Base-by-base conservation (phyloP, 2,329 filamentous ascomycete species). In the Penicillium sp. region DNA sequence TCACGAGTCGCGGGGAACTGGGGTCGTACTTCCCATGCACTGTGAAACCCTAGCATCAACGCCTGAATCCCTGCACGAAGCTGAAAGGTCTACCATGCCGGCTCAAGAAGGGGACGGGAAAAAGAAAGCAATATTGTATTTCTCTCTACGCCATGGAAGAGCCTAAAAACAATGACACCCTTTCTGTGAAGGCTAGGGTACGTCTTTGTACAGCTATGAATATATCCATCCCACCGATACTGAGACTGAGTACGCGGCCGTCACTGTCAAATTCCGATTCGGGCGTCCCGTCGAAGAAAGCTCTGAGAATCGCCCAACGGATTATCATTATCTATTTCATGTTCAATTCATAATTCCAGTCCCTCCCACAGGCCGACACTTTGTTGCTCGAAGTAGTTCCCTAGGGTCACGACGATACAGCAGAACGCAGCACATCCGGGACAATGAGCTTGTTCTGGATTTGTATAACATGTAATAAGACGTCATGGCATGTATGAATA, bases 1-100 rank as follows among this genome's bases (percentile, higher is more conserved):
- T 54, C 61, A 61, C 60, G 55, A 63, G 58, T 58, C 53, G 60
- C 57, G 60, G 60, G 63, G 60, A 61, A 64, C 60, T 48, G 53
- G 57, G 53, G 51, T 60, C 34, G 43, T 50, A 59, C 58, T 63
- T 60, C 61, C 61, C 57, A 60, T 51, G 54, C 55, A 58, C 41
- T 50, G 60, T 61, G 58, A 50, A 56, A 64, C 60, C 39, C 16
- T 21, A 15, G 34, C 25, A 44, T 39, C 44, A 36, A 56, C 56
- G 46, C 36, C 6, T 29, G 29, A 25, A 55, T 29, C 38, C 50
- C 46, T 33, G 34, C 33, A 38, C 11, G 11, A 39, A 53, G 44
- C 36, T 54, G 44, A 41, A 49, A 54, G 27, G 19, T 16, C 27
- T 40, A 41, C 11, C 6, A 27, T 19, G 15, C 19, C 29, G 5